phyloP scores from a whole-genome alignment of 2,329 filamentous ascomycete species.

The Phyllosticta capitalensis region DNA sequence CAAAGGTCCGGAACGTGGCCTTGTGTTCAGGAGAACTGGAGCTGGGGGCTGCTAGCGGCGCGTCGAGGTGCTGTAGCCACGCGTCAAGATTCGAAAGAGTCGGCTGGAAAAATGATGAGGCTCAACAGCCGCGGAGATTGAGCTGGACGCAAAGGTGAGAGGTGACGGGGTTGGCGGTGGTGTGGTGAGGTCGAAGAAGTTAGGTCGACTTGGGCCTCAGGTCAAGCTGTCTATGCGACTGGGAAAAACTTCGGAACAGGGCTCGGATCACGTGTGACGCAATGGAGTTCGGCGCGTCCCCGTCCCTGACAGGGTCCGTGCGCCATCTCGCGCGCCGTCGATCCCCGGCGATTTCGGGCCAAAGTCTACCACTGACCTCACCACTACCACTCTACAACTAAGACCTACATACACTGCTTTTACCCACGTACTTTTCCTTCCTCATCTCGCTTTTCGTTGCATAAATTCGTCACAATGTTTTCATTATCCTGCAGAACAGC shows the following conservation, averaged over 20 bases:
- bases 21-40: slow-evolving; percentile 6
- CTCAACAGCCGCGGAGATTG: background rate
- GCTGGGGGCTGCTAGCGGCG: slow-evolving; percentile 6
- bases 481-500: background rate
- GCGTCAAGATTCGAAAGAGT: background rate
- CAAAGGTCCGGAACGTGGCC: background rate
- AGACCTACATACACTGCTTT: no score
- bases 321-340: background rate
- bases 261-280: background rate
- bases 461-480: background rate
- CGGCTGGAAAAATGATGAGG: background rate
- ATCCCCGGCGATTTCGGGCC: slow-evolving; percentile 8
- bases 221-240: background rate
- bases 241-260: background rate
- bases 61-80: background rate
- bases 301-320: background rate
- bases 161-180: background rate
- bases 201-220: background rate
- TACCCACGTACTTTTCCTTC: background rate
- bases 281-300: background rate
- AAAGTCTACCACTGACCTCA: slow-evolving; percentile 1
- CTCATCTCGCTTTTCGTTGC: background rate
- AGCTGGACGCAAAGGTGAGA: background rate
- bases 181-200: background rate
- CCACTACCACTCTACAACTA: background rate